Evolutionary conservation across 228 moss, liverwort and hornwort species (phyloP), one percentile per base, ranked within the genome.

Genomic region (Sphagnum magellanicum): DNA sequence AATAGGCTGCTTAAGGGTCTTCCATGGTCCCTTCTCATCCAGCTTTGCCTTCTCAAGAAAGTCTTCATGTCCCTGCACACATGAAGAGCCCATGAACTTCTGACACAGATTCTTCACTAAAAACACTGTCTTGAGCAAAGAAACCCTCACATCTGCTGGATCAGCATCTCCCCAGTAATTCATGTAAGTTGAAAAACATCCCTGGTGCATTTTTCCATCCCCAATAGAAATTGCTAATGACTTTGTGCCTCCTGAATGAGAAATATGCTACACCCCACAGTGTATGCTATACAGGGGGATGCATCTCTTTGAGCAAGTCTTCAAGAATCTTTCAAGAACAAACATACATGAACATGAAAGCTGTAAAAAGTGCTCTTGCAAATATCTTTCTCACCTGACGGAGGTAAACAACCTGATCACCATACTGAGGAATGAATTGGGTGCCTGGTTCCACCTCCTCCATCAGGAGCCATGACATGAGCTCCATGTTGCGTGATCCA

Each of bases 351-450:
- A 46, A 6, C 16, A 62, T 6, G 16, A 46, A 7, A 4, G 47
- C 47, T 0, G 47, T 16, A 16, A 46, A 46, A 6, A 65, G 51
- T 4, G 32, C 32, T 32, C 32, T 32, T 32, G 32, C 32, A 14
- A 7, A 72, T 32, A 32, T 32, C 32, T 32, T 32, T 32, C 70
- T 70, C 66, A 93, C 97, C 91, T 98, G 97, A 71, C 92, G 92
- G 70, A 98, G 49, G 75, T 98, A 98, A 4, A 86, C 92, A 75
- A 98, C 90, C 72, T 98, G 87, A 59, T 98, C 98, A 70, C 85
- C 87, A 78, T 73, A 94, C 76, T 98, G 98, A 74, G 98, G 98
- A 64, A 92, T 94, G 61, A 87, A 98, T 50, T 92, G 98, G 51
- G 83, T 81, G 53, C 94, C 98, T 73, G 80, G 85, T 64, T 98